These are phyloP conservation scores for Trichoderma harzianum DNA, from an alignment of 2,329 filamentous ascomycete genomes.

Conservation along the genomic window DNA sequence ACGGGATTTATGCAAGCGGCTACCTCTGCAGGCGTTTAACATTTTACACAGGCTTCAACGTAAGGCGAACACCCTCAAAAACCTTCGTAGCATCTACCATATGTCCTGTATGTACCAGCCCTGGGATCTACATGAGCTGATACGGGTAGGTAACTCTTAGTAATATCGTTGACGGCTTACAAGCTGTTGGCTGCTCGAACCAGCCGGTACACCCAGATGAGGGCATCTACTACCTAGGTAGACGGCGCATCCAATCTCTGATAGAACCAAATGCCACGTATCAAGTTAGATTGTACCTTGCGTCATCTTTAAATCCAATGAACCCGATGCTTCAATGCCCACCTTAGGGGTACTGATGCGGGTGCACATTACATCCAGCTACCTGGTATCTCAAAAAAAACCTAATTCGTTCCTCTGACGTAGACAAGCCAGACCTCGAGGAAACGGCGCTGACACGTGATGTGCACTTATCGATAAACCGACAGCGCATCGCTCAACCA, in stretches of 20 bases:
- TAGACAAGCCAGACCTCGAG: background rate
- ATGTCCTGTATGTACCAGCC: too few species aligned
- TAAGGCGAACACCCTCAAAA: background rate
- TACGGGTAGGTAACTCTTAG: background rate
- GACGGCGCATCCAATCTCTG: background rate
- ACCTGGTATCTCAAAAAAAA: background rate
- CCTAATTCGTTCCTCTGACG: background rate
- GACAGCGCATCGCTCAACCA: background rate
- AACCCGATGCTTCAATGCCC: background rate
- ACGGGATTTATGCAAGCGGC: background rate
- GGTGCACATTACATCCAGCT: background rate
- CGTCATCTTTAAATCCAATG: background rate
- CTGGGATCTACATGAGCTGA: background rate
- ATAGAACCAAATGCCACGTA: background rate
- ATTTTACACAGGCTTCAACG: background rate
- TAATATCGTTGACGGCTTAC: background rate
- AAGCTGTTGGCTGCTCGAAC: too few species aligned
- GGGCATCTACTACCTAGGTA: background rate
- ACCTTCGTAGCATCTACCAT: background rate
- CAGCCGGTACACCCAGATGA: background rate
- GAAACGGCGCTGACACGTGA: constrained; percentile 11
- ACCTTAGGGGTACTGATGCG: background rate
- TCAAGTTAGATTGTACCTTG: background rate
- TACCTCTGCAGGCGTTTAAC: background rate
- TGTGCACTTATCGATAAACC: constrained; percentile 13